A percentile compares a stretch with the other conserved stretches of the same genome.
These are phyloP conservation scores for Eucalyptus pauciflora DNA, from an alignment of 345 rosid species.

Conservation along the genomic window DNA sequence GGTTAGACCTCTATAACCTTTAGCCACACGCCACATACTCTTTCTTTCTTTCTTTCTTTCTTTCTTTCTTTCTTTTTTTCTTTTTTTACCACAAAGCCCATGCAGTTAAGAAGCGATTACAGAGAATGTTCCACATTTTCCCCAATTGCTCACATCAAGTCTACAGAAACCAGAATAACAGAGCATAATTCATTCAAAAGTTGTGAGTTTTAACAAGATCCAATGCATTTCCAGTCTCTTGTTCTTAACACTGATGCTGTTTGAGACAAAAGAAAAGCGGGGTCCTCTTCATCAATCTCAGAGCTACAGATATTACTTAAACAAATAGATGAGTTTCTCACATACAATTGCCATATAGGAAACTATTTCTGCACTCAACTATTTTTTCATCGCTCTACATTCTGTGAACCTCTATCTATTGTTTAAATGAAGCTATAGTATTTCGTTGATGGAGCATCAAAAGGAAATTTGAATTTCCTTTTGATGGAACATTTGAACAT, in stretches of 20 bases:
- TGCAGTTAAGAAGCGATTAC: accelerated
- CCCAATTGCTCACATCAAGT: neutral
- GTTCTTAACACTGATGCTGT: neutral
- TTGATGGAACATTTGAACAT: neutral
- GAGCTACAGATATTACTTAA: neutral
- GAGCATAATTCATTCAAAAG: neutral
- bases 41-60: no score
- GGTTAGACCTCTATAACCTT: neutral
- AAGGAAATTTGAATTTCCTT: neutral
- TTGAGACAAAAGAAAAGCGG: neutral
- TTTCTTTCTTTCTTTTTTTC: neutral
- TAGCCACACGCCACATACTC: neutral
- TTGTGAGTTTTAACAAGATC: neutral
- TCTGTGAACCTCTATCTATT: neutral
- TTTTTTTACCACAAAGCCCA: neutral
- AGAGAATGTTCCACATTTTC: neutral
- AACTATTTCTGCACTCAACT: neutral
- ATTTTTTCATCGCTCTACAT: neutral
- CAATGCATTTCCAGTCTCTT: neutral
- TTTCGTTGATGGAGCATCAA: neutral
- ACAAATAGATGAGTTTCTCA: neutral
- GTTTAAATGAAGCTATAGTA: neutral
- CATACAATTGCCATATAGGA: neutral
- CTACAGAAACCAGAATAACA: neutral
- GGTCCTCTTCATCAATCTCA: neutral